Evolutionary conservation across 2,329 filamentous ascomycete genomes (phyloP).

Genomic region (Epichloe gansuensis): DNA sequence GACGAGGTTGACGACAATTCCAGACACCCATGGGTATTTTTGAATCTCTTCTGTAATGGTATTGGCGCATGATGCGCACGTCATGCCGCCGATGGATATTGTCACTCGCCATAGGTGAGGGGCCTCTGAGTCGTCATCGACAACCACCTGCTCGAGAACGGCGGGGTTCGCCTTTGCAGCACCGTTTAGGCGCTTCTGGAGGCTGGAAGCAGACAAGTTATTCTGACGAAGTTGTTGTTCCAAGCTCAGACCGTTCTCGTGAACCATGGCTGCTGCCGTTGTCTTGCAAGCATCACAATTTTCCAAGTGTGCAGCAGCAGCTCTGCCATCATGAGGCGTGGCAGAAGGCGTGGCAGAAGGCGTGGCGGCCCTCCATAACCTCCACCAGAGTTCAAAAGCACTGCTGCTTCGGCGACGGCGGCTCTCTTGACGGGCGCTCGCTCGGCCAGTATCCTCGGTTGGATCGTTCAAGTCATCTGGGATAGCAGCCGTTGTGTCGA

Average conservation of each 20-base stretch:
- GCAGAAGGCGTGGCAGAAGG: constrained; percentile 14
- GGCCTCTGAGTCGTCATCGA: constrained; percentile 7
- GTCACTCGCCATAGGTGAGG: constrained; percentile 33
- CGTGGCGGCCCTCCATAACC: constrained; percentile 17
- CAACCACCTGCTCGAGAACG: constrained; percentile 14
- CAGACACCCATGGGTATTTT: constrained; percentile 43
- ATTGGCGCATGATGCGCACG: constrained; percentile 56
- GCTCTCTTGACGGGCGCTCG: constrained; percentile 13
- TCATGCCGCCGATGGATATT: constrained; percentile 60
- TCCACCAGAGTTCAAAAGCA: constrained; percentile 19
- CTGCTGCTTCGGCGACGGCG: constrained; percentile 10
- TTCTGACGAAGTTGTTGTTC: constrained; percentile 3
- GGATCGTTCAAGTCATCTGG: constrained; percentile 16
- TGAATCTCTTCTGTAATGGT: constrained; percentile 48
- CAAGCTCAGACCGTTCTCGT: constrained; percentile 4
- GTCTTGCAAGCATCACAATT: constrained; percentile 26
- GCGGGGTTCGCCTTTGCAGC: constrained; percentile 4
- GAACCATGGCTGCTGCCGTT: constrained; percentile 6
- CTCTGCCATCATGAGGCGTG: constrained; percentile 13
- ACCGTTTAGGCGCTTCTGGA: constrained; percentile 3
- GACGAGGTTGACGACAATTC: constrained; percentile 51
- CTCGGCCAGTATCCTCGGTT: constrained; percentile 9
- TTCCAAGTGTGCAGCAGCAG: constrained; percentile 22
- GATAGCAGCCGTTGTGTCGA: constrained; percentile 26
- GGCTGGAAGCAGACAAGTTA: constrained; percentile 4